Percentiles rank a stretch among this genome's conserved stretches.
Evolutionary conservation across 208 protist species (phyloP).

Genomic region (Leishmania amazonensis): DNA sequence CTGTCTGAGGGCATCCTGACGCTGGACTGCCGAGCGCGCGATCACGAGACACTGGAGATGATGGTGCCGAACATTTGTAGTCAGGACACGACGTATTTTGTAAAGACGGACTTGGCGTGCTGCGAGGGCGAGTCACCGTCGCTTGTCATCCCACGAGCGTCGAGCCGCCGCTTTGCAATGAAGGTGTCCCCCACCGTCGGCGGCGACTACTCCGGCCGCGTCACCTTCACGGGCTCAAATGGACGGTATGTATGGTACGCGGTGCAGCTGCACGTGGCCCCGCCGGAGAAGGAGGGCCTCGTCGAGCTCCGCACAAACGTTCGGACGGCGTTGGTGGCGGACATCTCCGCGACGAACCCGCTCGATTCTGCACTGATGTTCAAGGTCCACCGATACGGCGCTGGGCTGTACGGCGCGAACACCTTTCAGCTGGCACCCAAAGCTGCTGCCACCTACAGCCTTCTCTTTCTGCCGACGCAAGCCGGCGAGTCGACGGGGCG

Average conservation of each 20-base stretch:
- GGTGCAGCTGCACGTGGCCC: constrained; percentile 75
- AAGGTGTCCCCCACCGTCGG: constrained; percentile 73
- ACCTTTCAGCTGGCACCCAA: constrained; percentile 55
- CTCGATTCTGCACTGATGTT: constrained; percentile 73
- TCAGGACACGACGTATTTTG: constrained; percentile 67
- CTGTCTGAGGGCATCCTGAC: constrained; percentile 85
- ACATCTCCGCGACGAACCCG: constrained; percentile 90
- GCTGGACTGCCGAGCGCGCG: constrained; percentile 84
- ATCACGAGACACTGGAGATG: constrained; percentile 51
- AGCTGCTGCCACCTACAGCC: constrained; percentile 61
- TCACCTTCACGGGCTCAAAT: constrained; percentile 77
- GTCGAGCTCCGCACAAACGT: constrained; percentile 83
- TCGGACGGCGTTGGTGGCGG: constrained; percentile 81
- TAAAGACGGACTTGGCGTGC: constrained; percentile 90
- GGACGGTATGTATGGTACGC: constrained; percentile 93
- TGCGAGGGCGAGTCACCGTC: constrained; percentile 63
- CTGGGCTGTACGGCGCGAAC: constrained; percentile 81
- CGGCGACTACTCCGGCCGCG: constrained; percentile 81
- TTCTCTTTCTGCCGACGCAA: constrained; percentile 88
- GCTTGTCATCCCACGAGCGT: constrained; percentile 52
- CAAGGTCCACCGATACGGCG: constrained; percentile 71
- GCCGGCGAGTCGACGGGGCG: constrained; percentile 68
- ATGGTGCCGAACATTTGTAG: constrained; percentile 77
- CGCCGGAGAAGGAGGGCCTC: constrained; percentile 86
- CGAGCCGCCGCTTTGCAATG: constrained; percentile 76